Conservation (phyloP, 2,329 filamentous ascomycete genomes). For the Diaporthe sp. region DNA sequence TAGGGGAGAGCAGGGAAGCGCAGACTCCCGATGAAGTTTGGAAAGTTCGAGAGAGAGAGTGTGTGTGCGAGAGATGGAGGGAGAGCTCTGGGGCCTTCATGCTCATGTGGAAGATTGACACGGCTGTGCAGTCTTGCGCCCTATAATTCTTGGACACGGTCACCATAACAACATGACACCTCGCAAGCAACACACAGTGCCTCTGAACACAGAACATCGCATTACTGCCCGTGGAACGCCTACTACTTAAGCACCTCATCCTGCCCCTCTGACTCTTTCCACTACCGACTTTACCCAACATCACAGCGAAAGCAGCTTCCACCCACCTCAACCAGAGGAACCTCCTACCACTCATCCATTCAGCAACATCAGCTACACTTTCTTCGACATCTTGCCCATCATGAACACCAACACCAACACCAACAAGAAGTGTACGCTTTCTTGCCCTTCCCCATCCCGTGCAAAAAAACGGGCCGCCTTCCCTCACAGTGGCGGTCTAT, state of each 20-base stretch:
- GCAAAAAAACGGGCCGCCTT: neutral
- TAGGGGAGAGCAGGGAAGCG: neutral
- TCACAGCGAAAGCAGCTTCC: neutral
- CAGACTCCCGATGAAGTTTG: neutral
- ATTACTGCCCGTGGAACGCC: neutral
- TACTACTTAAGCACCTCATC: neutral
- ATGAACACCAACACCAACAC: conserved; percentile 2
- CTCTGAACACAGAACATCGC: neutral
- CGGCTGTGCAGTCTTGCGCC: neutral
- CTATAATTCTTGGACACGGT: neutral
- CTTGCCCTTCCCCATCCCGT: neutral
- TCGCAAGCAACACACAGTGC: neutral
- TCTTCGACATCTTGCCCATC: neutral
- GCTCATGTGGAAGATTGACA: neutral
- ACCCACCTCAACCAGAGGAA: neutral
- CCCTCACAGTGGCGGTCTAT: neutral
- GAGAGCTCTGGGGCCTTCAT: neutral
- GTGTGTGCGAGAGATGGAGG: neutral
- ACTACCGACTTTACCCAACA: neutral
- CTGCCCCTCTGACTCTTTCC: neutral
- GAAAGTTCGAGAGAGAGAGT: neutral
- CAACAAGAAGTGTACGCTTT: conserved; percentile 15
- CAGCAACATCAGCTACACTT: neutral
- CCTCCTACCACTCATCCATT: neutral
- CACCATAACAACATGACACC: neutral